A percentile compares a stretch with the other conserved stretches of the same genome.
phyloP scores from a whole-genome alignment of 140 eudicot genomes.

The Stevia rebaudiana region DNA sequence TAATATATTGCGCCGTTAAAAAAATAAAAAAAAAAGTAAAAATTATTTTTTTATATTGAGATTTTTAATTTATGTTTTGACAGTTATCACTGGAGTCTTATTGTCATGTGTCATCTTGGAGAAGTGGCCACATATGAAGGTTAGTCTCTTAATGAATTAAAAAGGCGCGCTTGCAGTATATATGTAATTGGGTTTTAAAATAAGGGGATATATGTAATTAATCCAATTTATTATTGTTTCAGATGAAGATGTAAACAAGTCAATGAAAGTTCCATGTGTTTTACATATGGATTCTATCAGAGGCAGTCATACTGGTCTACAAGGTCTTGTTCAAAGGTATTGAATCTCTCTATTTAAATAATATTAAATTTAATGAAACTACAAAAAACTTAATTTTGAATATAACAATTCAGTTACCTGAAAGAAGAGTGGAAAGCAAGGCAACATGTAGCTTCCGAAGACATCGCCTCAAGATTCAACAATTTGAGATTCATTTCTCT shows the following conservation, averaged over 20 bases:
- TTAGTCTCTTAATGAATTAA: slow-evolving; percentile 20
- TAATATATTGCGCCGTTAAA: too few relatives aligned
- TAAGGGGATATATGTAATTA: too few relatives aligned
- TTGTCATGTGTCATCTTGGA: slow-evolving; percentile 82
- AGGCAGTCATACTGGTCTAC: slow-evolving; percentile 79
- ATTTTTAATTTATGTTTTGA: slow-evolving; percentile 1
- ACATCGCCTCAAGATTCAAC: slow-evolving; percentile 50
- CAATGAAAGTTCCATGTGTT: slow-evolving; percentile 66
- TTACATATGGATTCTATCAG: slow-evolving; percentile 94
- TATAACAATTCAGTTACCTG: slow-evolving; percentile 55
- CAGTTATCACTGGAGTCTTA: slow-evolving; percentile 95
- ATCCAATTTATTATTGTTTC: too few relatives aligned
- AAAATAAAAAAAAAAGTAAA: too few relatives aligned
- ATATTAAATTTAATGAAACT: neutral
- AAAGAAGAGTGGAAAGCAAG: slow-evolving; percentile 94
- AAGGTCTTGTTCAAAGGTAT: slow-evolving; percentile 80
- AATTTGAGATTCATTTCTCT: slow-evolving; percentile 70
- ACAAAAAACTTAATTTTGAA: neutral
- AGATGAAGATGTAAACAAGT: slow-evolving; percentile 45
- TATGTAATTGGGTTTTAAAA: too few relatives aligned
- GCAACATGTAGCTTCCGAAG: slow-evolving; percentile 60
- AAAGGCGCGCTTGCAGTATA: too few relatives aligned
- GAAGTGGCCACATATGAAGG: slow-evolving; percentile 57
- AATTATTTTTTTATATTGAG: neutral
- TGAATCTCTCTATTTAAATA: neutral